phyloP scores from a whole-genome alignment of 441 rosid genomes.

The Arabidopsis hybrid region DNA sequence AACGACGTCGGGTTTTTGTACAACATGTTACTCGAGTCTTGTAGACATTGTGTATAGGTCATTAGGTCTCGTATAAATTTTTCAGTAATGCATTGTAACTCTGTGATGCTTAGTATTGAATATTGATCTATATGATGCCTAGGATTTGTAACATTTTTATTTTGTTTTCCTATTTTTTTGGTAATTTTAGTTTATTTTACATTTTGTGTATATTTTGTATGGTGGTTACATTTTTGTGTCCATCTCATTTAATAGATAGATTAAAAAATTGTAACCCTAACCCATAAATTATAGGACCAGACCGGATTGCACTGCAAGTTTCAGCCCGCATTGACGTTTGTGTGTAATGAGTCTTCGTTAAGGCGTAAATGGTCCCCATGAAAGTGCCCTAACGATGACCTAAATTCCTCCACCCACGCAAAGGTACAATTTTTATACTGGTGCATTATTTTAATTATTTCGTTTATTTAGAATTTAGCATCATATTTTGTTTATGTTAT shows the following conservation, averaged over 20 bases:
- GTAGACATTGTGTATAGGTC: too few species aligned
- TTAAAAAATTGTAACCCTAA: not conserved
- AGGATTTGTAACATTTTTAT: not conserved
- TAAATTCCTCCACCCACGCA: constrained; percentile 25
- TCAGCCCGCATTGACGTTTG: constrained; percentile 26
- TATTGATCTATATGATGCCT: too few species aligned
- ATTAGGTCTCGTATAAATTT: too few species aligned
- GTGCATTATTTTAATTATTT: not conserved
- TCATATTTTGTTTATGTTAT: not conserved
- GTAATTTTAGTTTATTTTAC: not conserved
- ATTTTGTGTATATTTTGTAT: not conserved
- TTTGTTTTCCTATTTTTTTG: not conserved
- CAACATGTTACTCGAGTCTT: too few species aligned
- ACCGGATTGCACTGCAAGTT: not conserved
- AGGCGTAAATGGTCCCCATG: constrained; percentile 39
- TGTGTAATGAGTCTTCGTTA: constrained; percentile 23
- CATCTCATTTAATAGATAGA: not conserved
- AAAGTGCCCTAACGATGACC: constrained; percentile 38
- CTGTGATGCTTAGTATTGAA: too few species aligned
- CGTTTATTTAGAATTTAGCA: not conserved
- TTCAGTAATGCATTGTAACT: too few species aligned
- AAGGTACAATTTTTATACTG: not conserved
- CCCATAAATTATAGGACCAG: not conserved
- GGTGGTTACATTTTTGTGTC: not conserved
- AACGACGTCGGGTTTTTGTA: not conserved